Base-by-base conservation (phyloP, 768 basidiomycete genomes). In the Tubosaeta sp. region DNA sequence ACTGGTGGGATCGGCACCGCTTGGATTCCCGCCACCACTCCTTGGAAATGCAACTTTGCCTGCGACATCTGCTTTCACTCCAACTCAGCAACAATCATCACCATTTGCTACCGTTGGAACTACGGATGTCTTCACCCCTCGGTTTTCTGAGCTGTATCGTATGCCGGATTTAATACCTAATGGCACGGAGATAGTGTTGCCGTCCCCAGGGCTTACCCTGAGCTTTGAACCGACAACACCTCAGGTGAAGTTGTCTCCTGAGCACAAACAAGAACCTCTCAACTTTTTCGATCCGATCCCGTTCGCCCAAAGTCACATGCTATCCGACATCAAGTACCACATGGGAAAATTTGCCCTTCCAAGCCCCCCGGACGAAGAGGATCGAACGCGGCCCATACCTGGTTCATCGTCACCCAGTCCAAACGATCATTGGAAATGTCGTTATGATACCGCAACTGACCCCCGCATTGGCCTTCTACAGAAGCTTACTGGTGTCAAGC, bases 331-430 rank as follows among this genome's bases (percentile, higher is more conserved):
- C 10, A 93, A 93, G 69, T 91, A 93, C 60, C 65, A 68, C 46
- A 58, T 75, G 25, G 89, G 89, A 29, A 91, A 91, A 66, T 92
- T 91, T 60, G 75, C 76, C 22, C 66, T 88, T 43, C 81, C 84
- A 4, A 85, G 79, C 51, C 83, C 85, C 6, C 81, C 81, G 4
- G 77, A 79, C 34, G 81, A 82, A 47, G 71, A 72, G 48, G 76
- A 75, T 19, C 65, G 64, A 35, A 63, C 68, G 33, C 65, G 67
- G 26, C 58, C 64, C 5, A 52, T 66, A 35, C 62, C 64, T 26
- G 17, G 17, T 16, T 54, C 56, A 5, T 55, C 59, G 27, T 57
- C 59, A 54, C 62, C 57, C 31, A 34, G 11, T 42, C 52, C 46
- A 37, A 59, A 50, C 6, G 63, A 58, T 19, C 70, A 72, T 7